Conservation (phyloP, 2,329 filamentous ascomycete species). For the Dactylellina cionopaga region DNA sequence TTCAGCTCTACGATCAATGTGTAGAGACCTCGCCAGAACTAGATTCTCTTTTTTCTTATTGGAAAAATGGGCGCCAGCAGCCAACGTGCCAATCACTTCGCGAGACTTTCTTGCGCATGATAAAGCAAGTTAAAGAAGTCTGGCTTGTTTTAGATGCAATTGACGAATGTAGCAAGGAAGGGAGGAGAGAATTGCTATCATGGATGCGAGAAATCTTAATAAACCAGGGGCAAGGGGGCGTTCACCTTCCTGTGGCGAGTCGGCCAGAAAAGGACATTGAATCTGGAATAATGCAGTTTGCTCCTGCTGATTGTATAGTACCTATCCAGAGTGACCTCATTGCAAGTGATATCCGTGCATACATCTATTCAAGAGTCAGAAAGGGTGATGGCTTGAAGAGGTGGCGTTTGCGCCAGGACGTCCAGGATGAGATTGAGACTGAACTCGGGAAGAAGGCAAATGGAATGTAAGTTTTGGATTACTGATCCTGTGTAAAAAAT, state of each 20-base stretch:
- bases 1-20: conserved; percentile 57
- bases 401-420: conserved; percentile 54
- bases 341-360: neutral
- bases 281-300: neutral
- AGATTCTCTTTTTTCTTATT: conserved; percentile 55
- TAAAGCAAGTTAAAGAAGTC: too few relatives aligned
- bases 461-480: conserved; percentile 57
- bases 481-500: neutral
- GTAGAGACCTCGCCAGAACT: conserved; percentile 52
- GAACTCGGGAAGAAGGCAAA: conserved; percentile 52
- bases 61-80: conserved; percentile 56
- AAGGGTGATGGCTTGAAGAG: conserved; percentile 55
- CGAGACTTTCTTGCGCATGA: conserved; percentile 52
- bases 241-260: neutral
- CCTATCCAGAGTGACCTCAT: neutral
- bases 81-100: conserved; percentile 56
- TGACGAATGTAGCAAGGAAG: conserved; percentile 55
- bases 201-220: neutral
- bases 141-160: conserved; percentile 60
- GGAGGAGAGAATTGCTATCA: neutral
- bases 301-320: neutral
- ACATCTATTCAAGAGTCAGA: conserved; percentile 30
- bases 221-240: neutral
- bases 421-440: too few relatives aligned
- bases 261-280: neutral